A percentile compares a stretch with the other conserved stretches of the same genome.
Evolutionary conservation across 2,329 filamentous ascomycete species (phyloP).

Genomic region (Claviceps pusilla): DNA sequence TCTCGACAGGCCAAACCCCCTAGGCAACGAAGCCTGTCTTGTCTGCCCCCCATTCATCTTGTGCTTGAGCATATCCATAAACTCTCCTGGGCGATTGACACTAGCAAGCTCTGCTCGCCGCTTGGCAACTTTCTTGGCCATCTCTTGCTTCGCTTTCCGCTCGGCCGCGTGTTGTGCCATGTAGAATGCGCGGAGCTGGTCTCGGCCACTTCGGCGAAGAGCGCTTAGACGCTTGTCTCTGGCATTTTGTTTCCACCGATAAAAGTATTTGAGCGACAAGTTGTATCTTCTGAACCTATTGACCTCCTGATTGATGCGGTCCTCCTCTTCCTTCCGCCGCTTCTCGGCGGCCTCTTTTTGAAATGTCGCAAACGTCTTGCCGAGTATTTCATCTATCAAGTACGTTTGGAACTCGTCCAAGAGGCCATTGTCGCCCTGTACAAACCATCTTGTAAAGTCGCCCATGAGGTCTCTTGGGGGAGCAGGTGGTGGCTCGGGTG

Average conservation of each 20-base stretch:
- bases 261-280: conserved; percentile 39
- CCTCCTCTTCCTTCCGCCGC: conserved; percentile 32
- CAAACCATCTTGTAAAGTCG: conserved; percentile 39
- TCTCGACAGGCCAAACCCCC: conserved; percentile 25
- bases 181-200: conserved; percentile 33
- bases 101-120: conserved; percentile 13
- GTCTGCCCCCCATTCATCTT: conserved; percentile 16
- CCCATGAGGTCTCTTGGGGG: conserved; percentile 27
- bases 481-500: not conserved
- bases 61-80: conserved; percentile 19
- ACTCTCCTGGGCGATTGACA: conserved; percentile 20
- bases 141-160: conserved; percentile 20
- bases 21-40: conserved; percentile 25
- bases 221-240: conserved; percentile 32
- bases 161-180: conserved; percentile 21
- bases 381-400: conserved; percentile 30
- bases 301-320: conserved; percentile 29
- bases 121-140: conserved; percentile 13
- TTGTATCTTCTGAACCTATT: conserved; percentile 33
- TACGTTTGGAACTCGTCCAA: conserved; percentile 34
- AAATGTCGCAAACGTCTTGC: conserved; percentile 25
- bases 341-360: conserved; percentile 26
- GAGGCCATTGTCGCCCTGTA: conserved; percentile 37
- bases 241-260: conserved; percentile 37
- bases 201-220: conserved; percentile 36